Conservation (phyloP, 1,284 basidiomycete species). For the Leccinum cinnamomeum region DNA sequence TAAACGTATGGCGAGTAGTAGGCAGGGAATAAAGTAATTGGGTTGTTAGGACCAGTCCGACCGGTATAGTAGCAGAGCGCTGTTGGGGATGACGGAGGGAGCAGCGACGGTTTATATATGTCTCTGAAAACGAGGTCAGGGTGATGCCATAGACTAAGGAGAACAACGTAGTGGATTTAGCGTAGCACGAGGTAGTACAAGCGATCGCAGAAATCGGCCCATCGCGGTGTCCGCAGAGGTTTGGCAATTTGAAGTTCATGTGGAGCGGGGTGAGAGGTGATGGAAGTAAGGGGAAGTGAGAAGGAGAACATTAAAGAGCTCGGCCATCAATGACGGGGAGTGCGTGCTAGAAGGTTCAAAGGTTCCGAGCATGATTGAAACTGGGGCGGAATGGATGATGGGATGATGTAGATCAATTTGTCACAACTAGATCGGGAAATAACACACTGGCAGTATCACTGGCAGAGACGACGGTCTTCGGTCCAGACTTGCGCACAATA, state of each 20-base stretch:
- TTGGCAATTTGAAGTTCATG: constrained; percentile 20
- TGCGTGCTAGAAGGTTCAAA: constrained; percentile 13
- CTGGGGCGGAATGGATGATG: not conserved
- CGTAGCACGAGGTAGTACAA: constrained; percentile 30
- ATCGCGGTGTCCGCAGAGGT: constrained; percentile 8
- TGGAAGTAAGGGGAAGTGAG: constrained; percentile 3
- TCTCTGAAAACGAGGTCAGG: constrained; percentile 39
- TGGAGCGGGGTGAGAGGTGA: constrained; percentile 14
- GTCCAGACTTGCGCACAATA: not conserved
- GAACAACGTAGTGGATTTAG: constrained; percentile 23
- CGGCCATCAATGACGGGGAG: constrained; percentile 18
- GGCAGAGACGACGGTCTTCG: not conserved
- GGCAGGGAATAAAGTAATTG: constrained; percentile 25
- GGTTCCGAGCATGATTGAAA: constrained; percentile 16
- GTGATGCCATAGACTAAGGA: constrained; percentile 24
- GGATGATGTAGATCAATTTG: constrained; percentile 24
- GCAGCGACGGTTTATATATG: constrained; percentile 26
- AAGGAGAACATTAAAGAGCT: constrained; percentile 9
- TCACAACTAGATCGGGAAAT: constrained; percentile 14
- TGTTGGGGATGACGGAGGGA: constrained; percentile 14
- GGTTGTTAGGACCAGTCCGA: not conserved
- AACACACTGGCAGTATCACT: not conserved
- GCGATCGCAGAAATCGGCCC: constrained; percentile 25
- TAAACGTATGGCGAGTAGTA: constrained; percentile 7
- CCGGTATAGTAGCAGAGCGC: constrained; percentile 8